Conservation (phyloP, 306 rosid genomes). For the Crotalaria pallida region DNA sequence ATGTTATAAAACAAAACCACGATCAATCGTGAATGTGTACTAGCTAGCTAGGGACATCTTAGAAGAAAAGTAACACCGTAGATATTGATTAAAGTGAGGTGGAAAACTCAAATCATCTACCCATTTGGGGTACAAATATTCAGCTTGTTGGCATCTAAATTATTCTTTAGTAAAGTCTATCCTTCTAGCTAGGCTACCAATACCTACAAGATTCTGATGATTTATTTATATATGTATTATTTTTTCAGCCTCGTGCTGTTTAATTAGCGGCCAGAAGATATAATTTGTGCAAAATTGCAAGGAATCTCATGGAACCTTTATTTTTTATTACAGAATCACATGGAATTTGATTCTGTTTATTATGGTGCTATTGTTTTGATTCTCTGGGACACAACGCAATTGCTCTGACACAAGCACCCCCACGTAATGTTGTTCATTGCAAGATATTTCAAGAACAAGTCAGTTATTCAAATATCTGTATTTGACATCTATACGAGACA, state of each 20-base stretch:
- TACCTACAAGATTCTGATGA: background rate
- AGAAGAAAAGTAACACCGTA: constrained; percentile 4
- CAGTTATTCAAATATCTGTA: no score
- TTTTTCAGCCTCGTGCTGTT: background rate
- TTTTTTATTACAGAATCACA: background rate
- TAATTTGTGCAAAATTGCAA: background rate
- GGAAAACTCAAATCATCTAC: constrained; percentile 2
- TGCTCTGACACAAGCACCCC: background rate
- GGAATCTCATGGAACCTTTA: constrained; percentile 11
- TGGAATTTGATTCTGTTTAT: constrained; percentile 22
- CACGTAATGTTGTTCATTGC: background rate
- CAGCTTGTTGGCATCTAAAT: constrained; percentile 4
- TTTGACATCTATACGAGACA: no score
- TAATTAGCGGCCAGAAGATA: background rate
- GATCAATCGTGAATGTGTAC: no score
- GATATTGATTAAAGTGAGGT: background rate
- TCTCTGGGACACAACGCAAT: background rate
- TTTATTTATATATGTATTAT: background rate
- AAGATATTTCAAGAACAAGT: no score
- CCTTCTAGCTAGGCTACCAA: background rate
- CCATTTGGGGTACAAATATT: constrained; percentile 8
- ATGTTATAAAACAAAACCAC: no score
- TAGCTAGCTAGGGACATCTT: background rate
- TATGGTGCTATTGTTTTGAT: background rate
- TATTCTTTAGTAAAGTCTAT: background rate